Evolutionary conservation across 2,329 filamentous ascomycete species (phyloP).

Genomic region (Anthostomella pinea): DNA sequence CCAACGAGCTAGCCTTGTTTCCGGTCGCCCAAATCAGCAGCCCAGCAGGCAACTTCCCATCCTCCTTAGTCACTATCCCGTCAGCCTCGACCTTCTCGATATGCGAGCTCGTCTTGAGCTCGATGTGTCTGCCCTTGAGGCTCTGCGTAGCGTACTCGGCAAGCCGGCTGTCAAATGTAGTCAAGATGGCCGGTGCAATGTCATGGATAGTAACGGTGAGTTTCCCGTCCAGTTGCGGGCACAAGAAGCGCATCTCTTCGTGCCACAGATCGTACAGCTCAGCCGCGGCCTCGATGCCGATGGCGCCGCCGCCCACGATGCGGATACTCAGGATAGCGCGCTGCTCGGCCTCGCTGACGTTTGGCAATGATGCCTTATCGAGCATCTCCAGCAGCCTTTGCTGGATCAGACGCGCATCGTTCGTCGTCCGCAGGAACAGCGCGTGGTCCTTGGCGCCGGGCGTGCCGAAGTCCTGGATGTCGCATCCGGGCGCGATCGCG

Average conservation of each 20-base stretch:
- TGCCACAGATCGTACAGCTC: slow-evolving; percentile 42
- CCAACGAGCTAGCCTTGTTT: slow-evolving; percentile 19
- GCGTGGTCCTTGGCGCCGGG: slow-evolving; percentile 38
- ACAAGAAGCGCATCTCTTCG: slow-evolving; percentile 36
- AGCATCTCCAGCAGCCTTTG: slow-evolving; percentile 32
- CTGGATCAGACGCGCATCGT: slow-evolving; percentile 34
- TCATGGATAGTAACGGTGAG: slow-evolving; percentile 42
- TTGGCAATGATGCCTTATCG: slow-evolving; percentile 23
- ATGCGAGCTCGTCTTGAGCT: slow-evolving; percentile 33
- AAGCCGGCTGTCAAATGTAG: slow-evolving; percentile 39
- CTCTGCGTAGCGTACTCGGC: slow-evolving; percentile 39
- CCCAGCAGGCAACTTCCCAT: slow-evolving; percentile 12
- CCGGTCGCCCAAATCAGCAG: slow-evolving; percentile 23
- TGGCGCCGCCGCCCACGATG: slow-evolving; percentile 41
- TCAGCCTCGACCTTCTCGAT: slow-evolving; percentile 16
- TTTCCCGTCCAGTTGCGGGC: slow-evolving; percentile 38
- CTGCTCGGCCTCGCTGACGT: slow-evolving; percentile 26
- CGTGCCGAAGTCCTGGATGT: slow-evolving; percentile 38
- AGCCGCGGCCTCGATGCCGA: slow-evolving; percentile 41
- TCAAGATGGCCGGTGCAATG: slow-evolving; percentile 39
- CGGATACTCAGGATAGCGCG: slow-evolving; percentile 35
- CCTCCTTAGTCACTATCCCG: slow-evolving; percentile 12
- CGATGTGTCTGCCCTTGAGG: slow-evolving; percentile 34
- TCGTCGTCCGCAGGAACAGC: slow-evolving; percentile 35
- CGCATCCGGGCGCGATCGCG: slow-evolving; percentile 40